Evolutionary conservation across 2,329 filamentous ascomycete genomes (phyloP).

Genomic region (Alternaria sp.): DNA sequence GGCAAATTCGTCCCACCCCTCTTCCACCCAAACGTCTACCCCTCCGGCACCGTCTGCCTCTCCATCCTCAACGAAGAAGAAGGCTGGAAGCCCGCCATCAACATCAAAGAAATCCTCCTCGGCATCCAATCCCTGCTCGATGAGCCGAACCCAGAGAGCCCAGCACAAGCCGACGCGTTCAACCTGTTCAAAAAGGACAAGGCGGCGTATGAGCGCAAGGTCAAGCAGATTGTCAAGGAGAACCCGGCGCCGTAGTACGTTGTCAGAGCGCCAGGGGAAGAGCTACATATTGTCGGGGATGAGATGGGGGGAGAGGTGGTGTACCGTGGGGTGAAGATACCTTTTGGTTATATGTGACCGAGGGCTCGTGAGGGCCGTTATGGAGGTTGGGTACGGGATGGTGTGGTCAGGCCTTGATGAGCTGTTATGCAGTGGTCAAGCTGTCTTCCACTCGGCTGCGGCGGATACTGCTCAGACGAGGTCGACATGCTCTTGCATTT

Average conservation of each 20-base stretch:
- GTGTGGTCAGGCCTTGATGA: neutral
- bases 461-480: neutral
- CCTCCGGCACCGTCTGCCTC: slow-evolving; percentile 94
- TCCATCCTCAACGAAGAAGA: slow-evolving; percentile 98
- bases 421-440: too few relatives aligned
- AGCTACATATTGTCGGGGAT: neutral
- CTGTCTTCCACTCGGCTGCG: neutral
- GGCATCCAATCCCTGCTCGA: slow-evolving; percentile 96
- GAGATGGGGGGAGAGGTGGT: neutral
- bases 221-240: slow-evolving; percentile 84
- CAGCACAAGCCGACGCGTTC: slow-evolving; percentile 96
- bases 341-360: neutral
- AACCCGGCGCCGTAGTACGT: slow-evolving; percentile 73
- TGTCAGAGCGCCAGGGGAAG: neutral
- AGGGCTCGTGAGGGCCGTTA: neutral
- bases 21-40: slow-evolving; percentile 98
- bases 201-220: slow-evolving; percentile 84
- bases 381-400: neutral
- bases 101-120: slow-evolving; percentile 94
- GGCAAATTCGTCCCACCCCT: slow-evolving; percentile 96
- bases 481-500: neutral
- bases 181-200: slow-evolving; percentile 94
- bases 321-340: neutral
- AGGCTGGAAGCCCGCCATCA: slow-evolving; percentile 98
- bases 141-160: slow-evolving; percentile 95